Evolutionary conservation across 1,284 basidiomycete genomes (phyloP).

Genomic region (Cryptococcus hybrid): DNA sequence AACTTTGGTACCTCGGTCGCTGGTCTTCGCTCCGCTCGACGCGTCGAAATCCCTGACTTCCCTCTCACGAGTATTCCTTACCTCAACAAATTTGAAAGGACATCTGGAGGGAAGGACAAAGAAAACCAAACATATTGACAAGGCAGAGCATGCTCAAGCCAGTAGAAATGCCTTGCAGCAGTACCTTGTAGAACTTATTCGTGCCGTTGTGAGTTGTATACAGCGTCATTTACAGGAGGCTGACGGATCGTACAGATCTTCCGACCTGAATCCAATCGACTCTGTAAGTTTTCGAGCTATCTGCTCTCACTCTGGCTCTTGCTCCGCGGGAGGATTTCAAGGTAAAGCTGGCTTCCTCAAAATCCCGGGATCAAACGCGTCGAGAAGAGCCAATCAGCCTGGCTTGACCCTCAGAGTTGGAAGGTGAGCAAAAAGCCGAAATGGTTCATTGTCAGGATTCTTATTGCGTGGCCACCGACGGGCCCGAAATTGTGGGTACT

Average conservation of each 20-base stretch:
- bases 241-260: conserved; percentile 90
- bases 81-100: neutral
- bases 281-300: conserved; percentile 94
- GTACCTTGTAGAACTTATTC: conserved; percentile 85
- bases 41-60: conserved; percentile 85
- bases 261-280: conserved; percentile 85
- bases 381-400: conserved; percentile 53
- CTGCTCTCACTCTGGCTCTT: conserved; percentile 78
- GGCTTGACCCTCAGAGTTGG: conserved; percentile 56
- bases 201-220: conserved; percentile 65
- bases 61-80: conserved; percentile 63
- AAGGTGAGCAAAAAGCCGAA: conserved; percentile 67
- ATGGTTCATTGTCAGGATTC: conserved; percentile 96
- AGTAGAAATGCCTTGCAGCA: conserved; percentile 82
- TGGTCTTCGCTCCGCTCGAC: conserved; percentile 57
- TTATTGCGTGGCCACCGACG: conserved; percentile 82
- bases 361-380: conserved; percentile 51
- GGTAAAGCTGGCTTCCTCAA: conserved; percentile 85
- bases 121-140: conserved; percentile 54
- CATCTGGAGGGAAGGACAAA: conserved; percentile 61
- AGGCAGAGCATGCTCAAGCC: conserved; percentile 70
- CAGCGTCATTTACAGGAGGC: neutral
- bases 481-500: conserved; percentile 78
- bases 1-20: conserved; percentile 58
- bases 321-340: conserved; percentile 73